phyloP scores from a whole-genome alignment of 2,329 filamentous ascomycete species.

The Talaromyces funiculosus region DNA sequence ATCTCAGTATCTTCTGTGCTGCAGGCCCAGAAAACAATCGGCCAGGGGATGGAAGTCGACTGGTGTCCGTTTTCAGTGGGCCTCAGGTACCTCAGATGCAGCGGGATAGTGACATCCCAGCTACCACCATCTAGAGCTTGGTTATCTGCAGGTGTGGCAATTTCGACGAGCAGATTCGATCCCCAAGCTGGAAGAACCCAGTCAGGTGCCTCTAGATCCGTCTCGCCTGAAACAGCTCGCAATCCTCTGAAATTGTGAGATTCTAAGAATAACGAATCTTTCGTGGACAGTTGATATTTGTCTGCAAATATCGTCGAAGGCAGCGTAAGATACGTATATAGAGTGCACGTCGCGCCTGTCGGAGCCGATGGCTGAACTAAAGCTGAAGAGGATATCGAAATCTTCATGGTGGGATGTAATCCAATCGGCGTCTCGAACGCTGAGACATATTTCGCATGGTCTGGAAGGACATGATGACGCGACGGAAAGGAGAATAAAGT shows the following conservation, averaged over 20 bases:
- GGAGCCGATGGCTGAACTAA: constrained; percentile 45
- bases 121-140: constrained; percentile 12
- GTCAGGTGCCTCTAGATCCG: constrained; percentile 84
- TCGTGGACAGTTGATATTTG: constrained; percentile 67
- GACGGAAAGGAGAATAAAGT: constrained; percentile 80
- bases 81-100: constrained; percentile 77
- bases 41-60: constrained; percentile 64
- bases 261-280: constrained; percentile 61
- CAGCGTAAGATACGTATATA: constrained; percentile 77
- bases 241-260: constrained; percentile 72
- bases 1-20: constrained; percentile 59
- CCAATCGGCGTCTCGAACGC: constrained; percentile 67
- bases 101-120: constrained; percentile 55
- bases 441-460: constrained; percentile 53
- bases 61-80: constrained; percentile 54
- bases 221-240: constrained; percentile 64
- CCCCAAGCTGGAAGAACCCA: constrained; percentile 76
- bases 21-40: constrained; percentile 88
- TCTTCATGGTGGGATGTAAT: constrained; percentile 72
- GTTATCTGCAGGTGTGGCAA: constrained; percentile 50
- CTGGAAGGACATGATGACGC: constrained; percentile 60
- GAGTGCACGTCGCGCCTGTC: constrained; percentile 55
- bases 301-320: constrained; percentile 79
- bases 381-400: constrained; percentile 52
- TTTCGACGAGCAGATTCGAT: constrained; percentile 67